Conservation (phyloP, 1,284 basidiomycete genomes). For the Malassezia globosa region DNA sequence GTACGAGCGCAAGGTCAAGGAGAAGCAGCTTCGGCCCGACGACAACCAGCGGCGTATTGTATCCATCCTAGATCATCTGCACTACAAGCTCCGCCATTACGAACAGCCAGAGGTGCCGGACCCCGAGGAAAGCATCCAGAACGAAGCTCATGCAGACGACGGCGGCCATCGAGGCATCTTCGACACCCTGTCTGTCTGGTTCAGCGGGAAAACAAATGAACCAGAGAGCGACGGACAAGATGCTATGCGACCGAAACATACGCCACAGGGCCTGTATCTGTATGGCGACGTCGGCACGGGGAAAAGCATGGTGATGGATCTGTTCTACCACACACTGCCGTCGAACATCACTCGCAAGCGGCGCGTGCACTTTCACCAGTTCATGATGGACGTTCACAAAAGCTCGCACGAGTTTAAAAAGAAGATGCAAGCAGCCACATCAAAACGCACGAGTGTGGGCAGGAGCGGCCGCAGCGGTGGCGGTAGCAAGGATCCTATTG, state of each 20-base stretch:
- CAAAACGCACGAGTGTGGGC: constrained; percentile 14
- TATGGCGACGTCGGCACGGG: constrained; percentile 95
- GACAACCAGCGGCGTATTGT: constrained; percentile 75
- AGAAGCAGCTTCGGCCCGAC: constrained; percentile 65
- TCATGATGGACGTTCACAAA: constrained; percentile 98
- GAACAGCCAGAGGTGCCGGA: constrained; percentile 27
- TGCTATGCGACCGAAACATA: constrained; percentile 49
- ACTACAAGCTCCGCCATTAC: constrained; percentile 64
- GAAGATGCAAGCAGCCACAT: constrained; percentile 7
- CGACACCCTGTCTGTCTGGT: constrained; percentile 11
- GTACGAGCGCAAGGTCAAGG: constrained; percentile 50
- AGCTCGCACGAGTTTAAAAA: constrained; percentile 60
- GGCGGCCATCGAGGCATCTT: constrained; percentile 1
- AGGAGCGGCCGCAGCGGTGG: no score
- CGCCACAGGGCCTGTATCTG: constrained; percentile 85
- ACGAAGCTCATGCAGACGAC: constrained; percentile 1
- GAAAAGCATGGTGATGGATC: constrained; percentile 91
- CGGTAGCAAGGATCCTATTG: constrained; percentile 63
- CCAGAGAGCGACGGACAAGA: constrained; percentile 22
- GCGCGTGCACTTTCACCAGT: constrained; percentile 73
- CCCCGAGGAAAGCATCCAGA: constrained; percentile 23
- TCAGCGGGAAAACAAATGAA: constrained; percentile 1
- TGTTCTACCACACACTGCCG: constrained; percentile 80
- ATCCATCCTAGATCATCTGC: constrained; percentile 65
- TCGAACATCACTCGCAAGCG: constrained; percentile 61